These are phyloP conservation scores for Rhododendron ovatum DNA, from an alignment of 148 eudicot species.

Conservation along the genomic window DNA sequence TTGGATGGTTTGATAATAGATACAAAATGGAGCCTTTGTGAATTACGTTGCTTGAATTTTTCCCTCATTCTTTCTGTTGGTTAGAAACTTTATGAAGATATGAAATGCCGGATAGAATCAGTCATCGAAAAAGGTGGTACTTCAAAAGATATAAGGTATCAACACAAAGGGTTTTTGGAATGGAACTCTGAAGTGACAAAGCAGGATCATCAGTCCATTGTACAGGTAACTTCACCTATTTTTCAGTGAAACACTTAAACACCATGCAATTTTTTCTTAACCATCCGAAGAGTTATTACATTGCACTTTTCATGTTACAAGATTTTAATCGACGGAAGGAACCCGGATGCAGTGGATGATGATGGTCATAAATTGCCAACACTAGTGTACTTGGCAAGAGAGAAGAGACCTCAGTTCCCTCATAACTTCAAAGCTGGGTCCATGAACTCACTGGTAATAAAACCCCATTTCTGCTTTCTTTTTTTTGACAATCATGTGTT, in stretches of 20 bases:
- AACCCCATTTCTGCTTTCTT: not conserved
- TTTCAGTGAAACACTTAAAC: not conserved
- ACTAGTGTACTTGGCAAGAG: conserved; percentile 43
- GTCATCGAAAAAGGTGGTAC: conserved; percentile 18
- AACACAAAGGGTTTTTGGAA: conserved; percentile 40
- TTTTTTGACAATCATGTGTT: too few relatives aligned
- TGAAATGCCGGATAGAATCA: conserved; percentile 33
- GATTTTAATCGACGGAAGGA: conserved; percentile 42
- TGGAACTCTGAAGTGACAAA: conserved; percentile 33
- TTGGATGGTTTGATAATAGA: too few relatives aligned
- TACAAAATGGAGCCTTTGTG: too few relatives aligned
- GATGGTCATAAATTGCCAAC: conserved; percentile 36
- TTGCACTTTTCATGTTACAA: not conserved
- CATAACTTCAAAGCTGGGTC: conserved; percentile 54
- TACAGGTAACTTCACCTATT: conserved; percentile 21
- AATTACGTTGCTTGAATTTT: not conserved
- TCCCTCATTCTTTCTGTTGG: not conserved
- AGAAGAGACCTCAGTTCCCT: conserved; percentile 33
- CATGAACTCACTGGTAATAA: conserved; percentile 35
- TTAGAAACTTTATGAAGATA: conserved; percentile 34
- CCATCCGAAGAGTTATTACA: not conserved
- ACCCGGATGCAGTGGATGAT: conserved; percentile 21
- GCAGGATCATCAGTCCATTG: conserved; percentile 42
- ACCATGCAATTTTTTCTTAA: not conserved
- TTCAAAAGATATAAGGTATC: conserved; percentile 19